phyloP scores from a whole-genome alignment of 805 yeast genomes.

The Saturnispora zaruensis region DNA sequence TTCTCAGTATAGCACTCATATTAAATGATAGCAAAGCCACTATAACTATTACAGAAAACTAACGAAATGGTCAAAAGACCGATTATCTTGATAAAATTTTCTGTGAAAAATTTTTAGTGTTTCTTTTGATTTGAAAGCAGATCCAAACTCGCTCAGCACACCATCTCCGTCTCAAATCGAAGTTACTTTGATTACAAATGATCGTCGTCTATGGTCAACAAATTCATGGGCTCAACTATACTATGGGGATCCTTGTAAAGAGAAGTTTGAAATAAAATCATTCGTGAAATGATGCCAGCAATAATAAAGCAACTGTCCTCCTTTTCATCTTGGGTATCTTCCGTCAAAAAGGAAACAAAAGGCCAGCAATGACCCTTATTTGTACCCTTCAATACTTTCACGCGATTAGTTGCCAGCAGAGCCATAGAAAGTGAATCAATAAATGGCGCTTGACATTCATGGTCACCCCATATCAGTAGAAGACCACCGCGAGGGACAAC shows the following conservation, averaged over 20 bases:
- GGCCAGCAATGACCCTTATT: conserved; percentile 44
- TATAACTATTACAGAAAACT: neutral
- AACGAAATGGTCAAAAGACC: conserved; percentile 3
- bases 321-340: conserved; percentile 35
- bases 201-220: conserved; percentile 27
- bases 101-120: conserved; percentile 1
- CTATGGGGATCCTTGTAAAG: conserved; percentile 21
- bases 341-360: conserved; percentile 32
- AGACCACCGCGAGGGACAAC: conserved; percentile 37
- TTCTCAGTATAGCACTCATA: conserved; percentile 6
- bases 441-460: conserved; percentile 33
- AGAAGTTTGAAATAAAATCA: conserved; percentile 35
- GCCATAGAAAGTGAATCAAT: conserved; percentile 27
- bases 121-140: conserved; percentile 2
- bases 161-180: neutral
- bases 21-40: conserved; percentile 1
- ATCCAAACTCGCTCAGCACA: neutral
- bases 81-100: neutral
- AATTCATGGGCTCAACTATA: conserved; percentile 27
- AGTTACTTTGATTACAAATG: conserved; percentile 15
- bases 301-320: conserved; percentile 34
- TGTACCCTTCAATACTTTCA: conserved; percentile 28
- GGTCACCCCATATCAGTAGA: conserved; percentile 35
- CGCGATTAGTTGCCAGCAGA: conserved; percentile 23
- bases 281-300: conserved; percentile 34